Conservation (phyloP, 1,139 yeast species). For the Kodamaea plutei region DNA sequence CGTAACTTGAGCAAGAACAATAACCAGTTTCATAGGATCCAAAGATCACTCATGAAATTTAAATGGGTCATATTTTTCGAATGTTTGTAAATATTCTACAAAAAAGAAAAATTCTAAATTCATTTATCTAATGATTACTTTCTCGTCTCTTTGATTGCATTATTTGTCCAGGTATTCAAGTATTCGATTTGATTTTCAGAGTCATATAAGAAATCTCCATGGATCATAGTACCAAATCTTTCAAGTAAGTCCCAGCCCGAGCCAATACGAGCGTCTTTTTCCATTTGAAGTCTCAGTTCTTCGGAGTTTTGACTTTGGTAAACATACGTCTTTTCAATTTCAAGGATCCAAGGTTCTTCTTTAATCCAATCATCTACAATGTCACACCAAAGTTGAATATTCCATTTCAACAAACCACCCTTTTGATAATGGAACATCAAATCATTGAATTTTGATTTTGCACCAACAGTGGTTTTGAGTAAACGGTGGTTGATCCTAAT, state of each 20-base stretch:
- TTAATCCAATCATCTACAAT: conserved; percentile 50
- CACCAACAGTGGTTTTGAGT: conserved; percentile 44
- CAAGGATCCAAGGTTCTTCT: conserved; percentile 52
- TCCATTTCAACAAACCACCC: conserved; percentile 46
- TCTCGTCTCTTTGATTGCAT: conserved; percentile 5
- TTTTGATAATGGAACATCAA: conserved; percentile 51
- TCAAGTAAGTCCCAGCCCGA: conserved; percentile 29
- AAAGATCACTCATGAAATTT: no score
- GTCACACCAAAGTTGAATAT: conserved; percentile 48
- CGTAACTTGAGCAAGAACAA: no score
- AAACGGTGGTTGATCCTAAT: conserved; percentile 48
- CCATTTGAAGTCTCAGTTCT: conserved; percentile 20
- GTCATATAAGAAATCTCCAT: conserved; percentile 27
- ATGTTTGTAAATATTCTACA: no score
- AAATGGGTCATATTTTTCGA: no score
- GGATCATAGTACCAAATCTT: conserved; percentile 35
- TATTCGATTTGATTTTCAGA: conserved; percentile 28
- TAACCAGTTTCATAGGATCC: no score
- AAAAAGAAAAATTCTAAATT: no score
- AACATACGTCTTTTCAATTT: conserved; percentile 39
- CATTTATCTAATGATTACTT: no score
- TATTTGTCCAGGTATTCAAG: conserved; percentile 29
- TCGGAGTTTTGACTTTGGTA: conserved; percentile 25
- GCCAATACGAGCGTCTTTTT: conserved; percentile 31
- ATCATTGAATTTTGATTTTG: conserved; percentile 43